Evolutionary conservation across 2,329 filamentous ascomycete species (phyloP).

Genomic region (Ramularia endophylla): DNA sequence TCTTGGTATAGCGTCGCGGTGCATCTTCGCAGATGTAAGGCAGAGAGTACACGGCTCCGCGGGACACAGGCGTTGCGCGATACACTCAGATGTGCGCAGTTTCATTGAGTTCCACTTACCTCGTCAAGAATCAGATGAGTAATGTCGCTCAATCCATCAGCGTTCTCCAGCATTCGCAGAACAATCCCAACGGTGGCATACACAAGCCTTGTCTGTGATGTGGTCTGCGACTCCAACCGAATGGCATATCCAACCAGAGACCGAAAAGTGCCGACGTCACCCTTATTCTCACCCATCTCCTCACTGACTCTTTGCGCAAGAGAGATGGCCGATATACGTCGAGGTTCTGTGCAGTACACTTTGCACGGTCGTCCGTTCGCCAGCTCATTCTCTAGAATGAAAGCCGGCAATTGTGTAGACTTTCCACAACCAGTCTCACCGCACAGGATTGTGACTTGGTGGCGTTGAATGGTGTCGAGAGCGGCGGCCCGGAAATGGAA

Average conservation of each 20-base stretch:
- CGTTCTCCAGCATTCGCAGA: slow-evolving; percentile 93
- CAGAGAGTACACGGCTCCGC: too few species aligned
- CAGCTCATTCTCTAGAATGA: slow-evolving; percentile 84
- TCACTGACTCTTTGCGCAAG: slow-evolving; percentile 89
- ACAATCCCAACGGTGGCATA: slow-evolving; percentile 89
- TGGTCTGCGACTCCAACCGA: slow-evolving; percentile 80
- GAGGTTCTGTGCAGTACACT: slow-evolving; percentile 91
- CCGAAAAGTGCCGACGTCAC: slow-evolving; percentile 72
- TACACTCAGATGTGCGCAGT: too few species aligned
- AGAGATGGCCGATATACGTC: slow-evolving; percentile 93
- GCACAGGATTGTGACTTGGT: slow-evolving; percentile 88
- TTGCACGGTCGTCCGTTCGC: slow-evolving; percentile 76
- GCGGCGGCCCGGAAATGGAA: slow-evolving; percentile 78
- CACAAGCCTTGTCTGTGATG: slow-evolving; percentile 73
- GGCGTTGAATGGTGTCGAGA: slow-evolving; percentile 65
- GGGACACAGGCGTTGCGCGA: too few species aligned
- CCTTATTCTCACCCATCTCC: slow-evolving; percentile 79
- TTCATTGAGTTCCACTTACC: too few species aligned
- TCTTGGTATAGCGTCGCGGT: too few species aligned
- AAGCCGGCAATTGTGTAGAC: slow-evolving; percentile 94
- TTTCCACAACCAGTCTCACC: slow-evolving; percentile 97
- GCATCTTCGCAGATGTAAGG: too few species aligned
- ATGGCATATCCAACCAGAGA: slow-evolving; percentile 95
- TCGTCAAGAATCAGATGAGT: slow-evolving; percentile 96
- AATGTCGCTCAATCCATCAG: slow-evolving; percentile 78